phyloP scores from a whole-genome alignment of 768 basidiomycete genomes.

The Xerocomus potaroensis region DNA sequence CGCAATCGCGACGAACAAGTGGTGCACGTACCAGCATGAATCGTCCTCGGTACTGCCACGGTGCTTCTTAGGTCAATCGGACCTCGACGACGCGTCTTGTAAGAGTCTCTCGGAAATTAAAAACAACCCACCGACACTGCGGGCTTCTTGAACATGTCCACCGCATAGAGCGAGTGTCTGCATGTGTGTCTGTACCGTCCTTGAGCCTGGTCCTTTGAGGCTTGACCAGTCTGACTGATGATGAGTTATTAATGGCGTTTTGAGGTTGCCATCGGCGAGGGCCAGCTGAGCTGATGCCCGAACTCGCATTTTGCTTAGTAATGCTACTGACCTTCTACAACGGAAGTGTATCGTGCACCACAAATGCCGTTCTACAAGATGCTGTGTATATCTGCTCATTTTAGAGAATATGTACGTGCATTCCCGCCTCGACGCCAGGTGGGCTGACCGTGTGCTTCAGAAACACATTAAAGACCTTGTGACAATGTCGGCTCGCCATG shows the following conservation, averaged over 20 bases:
- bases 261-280: too few species aligned
- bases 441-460: slow-evolving; percentile 33
- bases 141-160: not conserved
- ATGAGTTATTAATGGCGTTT: too few species aligned
- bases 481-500: slow-evolving; percentile 60
- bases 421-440: not conserved
- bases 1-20: too few species aligned
- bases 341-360: too few species aligned
- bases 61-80: too few species aligned
- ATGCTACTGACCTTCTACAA: not conserved
- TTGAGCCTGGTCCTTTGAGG: too few species aligned
- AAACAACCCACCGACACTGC: slow-evolving; percentile 12
- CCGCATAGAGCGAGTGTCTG: too few species aligned
- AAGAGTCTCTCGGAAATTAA: slow-evolving; percentile 24
- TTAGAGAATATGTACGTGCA: slow-evolving; percentile 61
- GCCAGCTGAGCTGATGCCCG: too few species aligned
- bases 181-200: too few species aligned
- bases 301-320: slow-evolving; percentile 20
- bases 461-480: slow-evolving; percentile 73
- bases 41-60: too few species aligned
- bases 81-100: not conserved
- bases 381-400: slow-evolving; percentile 77
- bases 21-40: too few species aligned
- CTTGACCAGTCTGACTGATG: too few species aligned
- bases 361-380: slow-evolving; percentile 89